Conservation (phyloP, 2,329 filamentous ascomycete species). For the Diaporthe helianthi region DNA sequence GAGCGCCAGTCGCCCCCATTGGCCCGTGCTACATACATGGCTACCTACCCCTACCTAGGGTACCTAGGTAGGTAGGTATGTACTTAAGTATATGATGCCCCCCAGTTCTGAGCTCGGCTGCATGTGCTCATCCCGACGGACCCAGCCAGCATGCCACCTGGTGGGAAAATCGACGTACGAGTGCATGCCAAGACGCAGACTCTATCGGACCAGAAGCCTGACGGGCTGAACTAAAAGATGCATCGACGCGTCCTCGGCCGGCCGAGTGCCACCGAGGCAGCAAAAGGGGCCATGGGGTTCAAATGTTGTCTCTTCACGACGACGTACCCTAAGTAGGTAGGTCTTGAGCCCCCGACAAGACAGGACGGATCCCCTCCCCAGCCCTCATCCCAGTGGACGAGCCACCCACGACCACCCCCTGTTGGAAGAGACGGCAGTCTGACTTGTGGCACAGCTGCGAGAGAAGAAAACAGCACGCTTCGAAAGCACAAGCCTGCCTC, state of each 20-base stretch:
- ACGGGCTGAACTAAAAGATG: background rate
- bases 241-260: background rate
- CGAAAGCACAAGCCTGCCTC: too few species aligned
- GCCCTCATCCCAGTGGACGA: too few species aligned
- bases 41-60: too few species aligned
- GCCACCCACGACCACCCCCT: too few species aligned
- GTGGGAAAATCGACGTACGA: background rate
- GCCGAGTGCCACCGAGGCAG: background rate
- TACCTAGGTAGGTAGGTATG: too few species aligned
- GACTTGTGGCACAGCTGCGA: too few species aligned
- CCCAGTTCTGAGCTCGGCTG: background rate
- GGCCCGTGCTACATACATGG: slow-evolving; percentile 20
- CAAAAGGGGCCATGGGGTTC: too few species aligned
- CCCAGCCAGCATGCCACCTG: background rate
- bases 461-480: too few species aligned
- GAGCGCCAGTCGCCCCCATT: slow-evolving; percentile 9
- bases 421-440: too few species aligned
- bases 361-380: too few species aligned
- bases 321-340: too few species aligned
- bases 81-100: too few species aligned
- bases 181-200: background rate
- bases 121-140: background rate
- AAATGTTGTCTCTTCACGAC: background rate
- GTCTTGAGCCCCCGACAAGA: background rate
- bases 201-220: background rate